Conservation (phyloP, 2,329 filamentous ascomycete species). For the Colletotrichum higginsianum region DNA sequence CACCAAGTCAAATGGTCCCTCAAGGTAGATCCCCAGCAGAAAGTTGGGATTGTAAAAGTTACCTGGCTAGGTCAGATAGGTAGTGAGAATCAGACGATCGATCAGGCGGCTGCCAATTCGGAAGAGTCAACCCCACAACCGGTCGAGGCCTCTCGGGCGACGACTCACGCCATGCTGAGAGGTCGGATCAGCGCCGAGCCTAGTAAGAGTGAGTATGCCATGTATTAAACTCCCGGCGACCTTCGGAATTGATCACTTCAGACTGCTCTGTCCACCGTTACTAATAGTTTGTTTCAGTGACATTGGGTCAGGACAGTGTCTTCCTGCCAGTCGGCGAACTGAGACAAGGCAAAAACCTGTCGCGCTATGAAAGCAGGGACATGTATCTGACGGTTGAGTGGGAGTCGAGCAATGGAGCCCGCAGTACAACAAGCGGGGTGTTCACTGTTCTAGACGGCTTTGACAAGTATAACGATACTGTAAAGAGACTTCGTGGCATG, state of each 20-base stretch:
- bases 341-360: too few relatives aligned
- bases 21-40: too few relatives aligned
- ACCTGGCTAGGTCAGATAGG: neutral
- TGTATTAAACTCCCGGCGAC: too few relatives aligned
- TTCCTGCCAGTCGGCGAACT: neutral
- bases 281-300: neutral
- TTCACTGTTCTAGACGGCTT: conserved; percentile 20
- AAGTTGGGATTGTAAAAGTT: neutral
- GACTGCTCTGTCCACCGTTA: too few relatives aligned
- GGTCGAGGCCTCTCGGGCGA: too few relatives aligned
- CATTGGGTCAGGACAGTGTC: neutral
- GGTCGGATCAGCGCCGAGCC: too few relatives aligned
- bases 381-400: conserved; percentile 23
- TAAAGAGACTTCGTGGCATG: too few relatives aligned
- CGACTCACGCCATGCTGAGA: too few relatives aligned
- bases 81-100: neutral
- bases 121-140: neutral
- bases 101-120: neutral
- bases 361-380: neutral
- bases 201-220: too few relatives aligned
- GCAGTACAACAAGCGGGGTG: conserved; percentile 22
- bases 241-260: too few relatives aligned
- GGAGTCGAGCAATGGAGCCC: neutral
- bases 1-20: too few relatives aligned
- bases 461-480: neutral